Percentiles rank a stretch among this genome's conserved stretches.
Evolutionary conservation across 345 rosid species (phyloP).

Genomic region (Durio zibethinus): DNA sequence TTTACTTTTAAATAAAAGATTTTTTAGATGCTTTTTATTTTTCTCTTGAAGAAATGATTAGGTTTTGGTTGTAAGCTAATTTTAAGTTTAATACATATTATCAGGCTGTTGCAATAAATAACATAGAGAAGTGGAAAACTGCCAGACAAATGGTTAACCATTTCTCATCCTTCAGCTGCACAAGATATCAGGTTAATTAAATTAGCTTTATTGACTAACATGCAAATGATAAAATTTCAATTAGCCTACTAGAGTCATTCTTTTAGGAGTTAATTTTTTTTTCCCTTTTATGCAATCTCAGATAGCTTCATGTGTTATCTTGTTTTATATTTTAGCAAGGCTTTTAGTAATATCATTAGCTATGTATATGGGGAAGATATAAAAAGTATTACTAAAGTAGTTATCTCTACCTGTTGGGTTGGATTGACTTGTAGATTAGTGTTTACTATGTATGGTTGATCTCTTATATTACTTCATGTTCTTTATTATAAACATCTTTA

Average conservation of each 20-base stretch:
- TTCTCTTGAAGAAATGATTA: background rate
- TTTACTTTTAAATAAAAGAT: background rate
- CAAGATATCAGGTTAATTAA: constrained; percentile 63
- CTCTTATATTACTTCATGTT: constrained; percentile 3
- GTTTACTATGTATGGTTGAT: background rate
- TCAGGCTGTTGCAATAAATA: constrained; percentile 97
- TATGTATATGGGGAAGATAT: constrained; percentile 82
- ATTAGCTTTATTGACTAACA: background rate
- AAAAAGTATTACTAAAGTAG: constrained; percentile 68
- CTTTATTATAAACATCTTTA: background rate
- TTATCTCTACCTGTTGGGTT: constrained; percentile 17
- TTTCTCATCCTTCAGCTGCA: constrained; percentile 75
- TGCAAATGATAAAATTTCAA: background rate
- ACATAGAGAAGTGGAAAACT: constrained; percentile 97
- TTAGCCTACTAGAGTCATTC: background rate
- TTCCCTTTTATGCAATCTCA: constrained; percentile 43
- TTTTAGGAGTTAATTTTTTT: constrained; percentile 3
- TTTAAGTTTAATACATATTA: background rate
- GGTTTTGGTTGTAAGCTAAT: background rate
- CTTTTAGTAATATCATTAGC: constrained; percentile 82
- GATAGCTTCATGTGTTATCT: constrained; percentile 63
- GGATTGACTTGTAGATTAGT: background rate
- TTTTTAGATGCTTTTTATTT: background rate
- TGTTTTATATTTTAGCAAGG: constrained; percentile 91
- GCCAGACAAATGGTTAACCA: constrained; percentile 94